Base-by-base conservation (phyloP, 192 early-diverging fungal genomes). In the Backusella australiensis region DNA sequence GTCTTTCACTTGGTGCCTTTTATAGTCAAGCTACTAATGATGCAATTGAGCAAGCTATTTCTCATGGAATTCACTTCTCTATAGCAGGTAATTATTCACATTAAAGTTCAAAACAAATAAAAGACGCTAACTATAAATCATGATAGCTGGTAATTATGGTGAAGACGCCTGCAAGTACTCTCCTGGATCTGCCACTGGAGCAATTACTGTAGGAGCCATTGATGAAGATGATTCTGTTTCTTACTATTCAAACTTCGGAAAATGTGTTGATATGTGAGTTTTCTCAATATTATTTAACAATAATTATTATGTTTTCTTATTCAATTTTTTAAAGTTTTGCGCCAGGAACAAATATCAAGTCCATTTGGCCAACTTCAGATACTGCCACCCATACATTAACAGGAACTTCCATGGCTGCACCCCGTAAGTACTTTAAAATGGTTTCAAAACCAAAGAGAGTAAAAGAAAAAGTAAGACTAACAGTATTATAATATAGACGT, bases 361-460 rank as follows among this genome's bases (percentile, higher is more conserved):
- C 87, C 1, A 87, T 86, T n/a, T 92, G 89, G 90, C 80, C 85
- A 73, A 87, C 86, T 59, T 86, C 84, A 11, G 75, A 78, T 34
- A 84, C 83, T 71, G 90, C 92, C 46, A 86, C 87, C 15, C 90
- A 83, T 69, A 46, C 74, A 5, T 74, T 91, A 65, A 91, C 90
- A 34, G 94, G 94, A 29, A 96, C 94, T 3, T 93, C 93, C 6
- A 95, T 95, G 94, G 92, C 94, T 34, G 84, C 86, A 21, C 94
- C 94, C 32, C 93, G 92, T 85, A 90, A 88, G 72, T 72, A 63
- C 21, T 49, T 49, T 49, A 17, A 15, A 26, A 26, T 26, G 56
- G 2, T 12, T 63, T 11, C 26, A 34, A 17, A 15, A 4, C 23
- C 34, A 52, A 80, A 32, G 12, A 32, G 21, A 72, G 72, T 1